Evolutionary conservation across 202 grass and related monocot species (phyloP), one percentile per base, ranked within the genome.

Genomic region (Brachypodium distachyon): DNA sequence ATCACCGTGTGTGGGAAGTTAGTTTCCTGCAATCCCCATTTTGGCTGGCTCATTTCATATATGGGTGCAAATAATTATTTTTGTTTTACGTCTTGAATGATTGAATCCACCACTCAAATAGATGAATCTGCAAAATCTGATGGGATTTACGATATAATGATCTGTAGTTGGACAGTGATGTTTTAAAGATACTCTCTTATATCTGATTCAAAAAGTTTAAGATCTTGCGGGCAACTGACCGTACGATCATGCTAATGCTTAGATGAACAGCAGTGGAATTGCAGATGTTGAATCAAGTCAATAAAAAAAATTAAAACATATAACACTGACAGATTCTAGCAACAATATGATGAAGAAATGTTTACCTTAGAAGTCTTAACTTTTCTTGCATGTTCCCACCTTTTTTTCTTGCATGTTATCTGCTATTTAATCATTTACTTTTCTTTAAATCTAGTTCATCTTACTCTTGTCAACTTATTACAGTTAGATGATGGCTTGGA

Each of bases 401-500:
- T 52, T 10, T 25, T n/a, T 59, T 47, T 43, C 28, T 47, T 38
- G 8, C 37, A 32, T 38, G 21, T 47, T 10, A 22, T 46, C 39
- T 47, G 21, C 14, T 50, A n/a, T n/a, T n/a, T n/a, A 19, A 51
- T 55, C 61, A 42, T 53, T 23, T 54, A 54, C 51, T 26, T 54
- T 2, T 6, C 25, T 9, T 19, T 23, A 54, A 13, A 49, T 64
- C 11, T 37, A 18, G 36, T 32, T 59, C 34, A 42, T 43, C 41
- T 37, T 83, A 19, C 48, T 78, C 50, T 27, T 82, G 33, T 67
- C 25, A 46, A 70, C 57, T 54, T 54, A 64, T 56, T 85, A 49
- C 88, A 94, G 91, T 54, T 94, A 42, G 88, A 90, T 86, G 88
- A 86, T 82, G 85, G 88, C 43, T 73, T 90, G 73, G 88, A 94